Percentiles rank a stretch among this genome's conserved stretches.
phyloP scores from a whole-genome alignment of 805 yeast species.

The Teunomyces gatunensis region DNA sequence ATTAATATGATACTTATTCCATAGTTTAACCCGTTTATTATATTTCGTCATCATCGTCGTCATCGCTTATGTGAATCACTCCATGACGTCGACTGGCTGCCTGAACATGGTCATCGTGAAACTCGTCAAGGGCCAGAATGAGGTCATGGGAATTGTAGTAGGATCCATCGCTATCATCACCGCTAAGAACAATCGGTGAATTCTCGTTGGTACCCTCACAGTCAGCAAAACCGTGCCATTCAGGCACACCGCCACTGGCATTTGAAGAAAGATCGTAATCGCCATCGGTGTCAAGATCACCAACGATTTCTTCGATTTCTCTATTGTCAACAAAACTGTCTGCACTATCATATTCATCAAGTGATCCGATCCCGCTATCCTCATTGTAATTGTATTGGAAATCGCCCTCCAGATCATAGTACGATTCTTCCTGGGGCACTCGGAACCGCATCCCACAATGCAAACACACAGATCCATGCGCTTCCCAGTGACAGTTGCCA shows the following conservation, averaged over 20 bases:
- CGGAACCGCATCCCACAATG: constrained; percentile 62
- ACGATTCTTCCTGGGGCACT: constrained; percentile 27
- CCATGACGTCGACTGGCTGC: constrained; percentile 13
- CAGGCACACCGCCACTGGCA: constrained; percentile 8
- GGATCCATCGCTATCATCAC: constrained; percentile 11
- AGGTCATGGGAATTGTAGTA: constrained; percentile 16
- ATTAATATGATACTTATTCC: too few relatives aligned
- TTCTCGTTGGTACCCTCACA: constrained; percentile 9
- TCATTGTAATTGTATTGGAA: constrained; percentile 33
- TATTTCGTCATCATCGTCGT: constrained; percentile 11
- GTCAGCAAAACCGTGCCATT: constrained; percentile 20
- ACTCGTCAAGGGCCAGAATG: constrained; percentile 24
- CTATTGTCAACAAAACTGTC: constrained; percentile 35
- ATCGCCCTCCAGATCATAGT: constrained; percentile 37
- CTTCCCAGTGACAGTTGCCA: constrained; percentile 78
- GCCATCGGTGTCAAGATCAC: constrained; percentile 13
- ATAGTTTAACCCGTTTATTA: neutral
- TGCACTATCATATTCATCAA: constrained; percentile 25
- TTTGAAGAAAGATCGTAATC: constrained; percentile 15
- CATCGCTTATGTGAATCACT: constrained; percentile 18
- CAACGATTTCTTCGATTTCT: constrained; percentile 19
- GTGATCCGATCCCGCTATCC: constrained; percentile 12
- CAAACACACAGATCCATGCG: constrained; percentile 61
- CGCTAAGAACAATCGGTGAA: constrained; percentile 11
- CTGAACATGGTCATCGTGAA: constrained; percentile 16